A percentile compares a stretch with the other conserved stretches of the same genome.
phyloP scores from a whole-genome alignment of 176 grass and related monocot species.

The bread wheat (Triticum aestivum) region IWGSC_CS_RefSeq_v2.1 NC_057813.1:756748989-756749488 shows the following conservation, averaged over 20 bases:
- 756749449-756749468: not conserved
- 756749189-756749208: not conserved
- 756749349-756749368: not conserved
- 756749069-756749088: not conserved
- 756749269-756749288: not conserved
- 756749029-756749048: not conserved
- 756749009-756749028: not conserved
- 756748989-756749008: not conserved
- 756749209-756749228: not conserved
- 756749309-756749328: not conserved
- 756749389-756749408: not conserved
- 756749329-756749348: not conserved
- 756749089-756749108: not conserved
- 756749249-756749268: not conserved
- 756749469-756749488: not conserved
- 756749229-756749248: not conserved
- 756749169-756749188: not conserved
- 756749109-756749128: not conserved
- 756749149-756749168: not conserved
- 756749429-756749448: not conserved
- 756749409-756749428: not conserved
- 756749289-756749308: not conserved
- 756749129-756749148: not conserved
- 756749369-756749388: not conserved
- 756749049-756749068: not conserved